These are phyloP conservation scores for Leucosporidium creatinivorum DNA, from an alignment of 768 basidiomycete species.

Conservation along the genomic window DNA sequence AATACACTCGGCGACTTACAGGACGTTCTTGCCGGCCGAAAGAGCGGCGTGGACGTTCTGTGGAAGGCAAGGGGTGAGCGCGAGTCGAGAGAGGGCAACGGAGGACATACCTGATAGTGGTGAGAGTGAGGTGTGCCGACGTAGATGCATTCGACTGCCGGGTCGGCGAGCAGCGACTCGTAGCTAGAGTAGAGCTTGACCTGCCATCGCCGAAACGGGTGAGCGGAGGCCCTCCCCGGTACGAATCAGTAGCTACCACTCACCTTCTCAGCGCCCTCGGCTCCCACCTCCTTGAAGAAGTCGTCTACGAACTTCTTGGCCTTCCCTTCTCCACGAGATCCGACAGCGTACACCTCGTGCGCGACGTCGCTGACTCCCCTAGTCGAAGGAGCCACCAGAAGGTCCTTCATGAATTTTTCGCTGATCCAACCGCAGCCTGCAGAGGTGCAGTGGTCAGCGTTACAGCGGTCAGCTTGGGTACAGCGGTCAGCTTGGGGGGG, in stretches of 20 bases:
- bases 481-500: no score
- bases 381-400: constrained; percentile 29
- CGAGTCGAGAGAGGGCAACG: background rate
- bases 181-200: no score
- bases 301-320: constrained; percentile 38
- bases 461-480: no score
- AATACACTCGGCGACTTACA: constrained; percentile 6
- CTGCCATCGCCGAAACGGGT: no score
- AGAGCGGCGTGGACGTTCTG: constrained; percentile 33
- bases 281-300: constrained; percentile 36
- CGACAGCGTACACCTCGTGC: constrained; percentile 40
- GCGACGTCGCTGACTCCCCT: constrained; percentile 36
- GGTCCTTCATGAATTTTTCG: constrained; percentile 30
- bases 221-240: background rate
- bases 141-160: constrained; percentile 42
- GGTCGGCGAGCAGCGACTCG: background rate
- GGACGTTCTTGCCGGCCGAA: constrained; percentile 39
- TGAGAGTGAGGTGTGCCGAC: constrained; percentile 40
- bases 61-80: constrained; percentile 36
- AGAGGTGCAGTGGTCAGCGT: no score
- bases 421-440: constrained; percentile 6
- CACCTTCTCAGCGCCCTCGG: constrained; percentile 33
- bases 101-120: constrained; percentile 35
- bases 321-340: constrained; percentile 34
- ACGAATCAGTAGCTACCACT: background rate